Evolutionary conservation across 2,329 filamentous ascomycete species (phyloP), one percentile per base, ranked within the genome.

Genomic region (Penicillium glabrum): DNA sequence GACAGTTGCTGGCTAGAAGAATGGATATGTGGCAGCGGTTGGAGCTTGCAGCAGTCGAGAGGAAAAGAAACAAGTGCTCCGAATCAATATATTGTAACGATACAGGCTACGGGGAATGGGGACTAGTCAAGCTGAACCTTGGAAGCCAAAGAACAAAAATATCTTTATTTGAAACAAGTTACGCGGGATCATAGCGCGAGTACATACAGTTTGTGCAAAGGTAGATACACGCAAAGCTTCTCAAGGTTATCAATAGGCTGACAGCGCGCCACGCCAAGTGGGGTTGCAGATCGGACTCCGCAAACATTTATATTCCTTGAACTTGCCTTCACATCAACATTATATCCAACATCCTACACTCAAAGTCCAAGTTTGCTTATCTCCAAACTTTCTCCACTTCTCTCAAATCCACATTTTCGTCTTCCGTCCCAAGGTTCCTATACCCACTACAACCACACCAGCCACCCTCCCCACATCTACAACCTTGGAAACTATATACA

Each of bases 201-300:
- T 29, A 3, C 27, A 29, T 26, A 26, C 24, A 26, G 24, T 26
- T 8, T 6, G 24, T 26, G 24, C 24, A 26, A 26, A 26, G 24
- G 24, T 26, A 26, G 5, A 8, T 26, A 27, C 26, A 29, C 4
- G 8, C 11, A 10, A 29, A 29, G 27, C 9, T 29, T 29, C 27
- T 29, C 27, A 29, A n/a, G 21, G 26, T 46, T 46, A 50, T 50
- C n/a, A 50, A 61, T 53, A 61, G 59, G 59, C 57, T 59, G 54
- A 61, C 57, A 61, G 54, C 48, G 23, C 54, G 54, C 59, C 59
- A 61, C 57, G 59, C 59, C 48, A 57, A 59, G 59, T 61, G 59
- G 59, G 57, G 57, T 57, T 54, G 59, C 51, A 52, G 59, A 61
- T 57, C 59, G 16, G 31, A 23, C 41, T 50, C 43, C 41, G 56